Conservation (phyloP, 139 green algal species). For the Zygnema circumcarinatum region DNA sequence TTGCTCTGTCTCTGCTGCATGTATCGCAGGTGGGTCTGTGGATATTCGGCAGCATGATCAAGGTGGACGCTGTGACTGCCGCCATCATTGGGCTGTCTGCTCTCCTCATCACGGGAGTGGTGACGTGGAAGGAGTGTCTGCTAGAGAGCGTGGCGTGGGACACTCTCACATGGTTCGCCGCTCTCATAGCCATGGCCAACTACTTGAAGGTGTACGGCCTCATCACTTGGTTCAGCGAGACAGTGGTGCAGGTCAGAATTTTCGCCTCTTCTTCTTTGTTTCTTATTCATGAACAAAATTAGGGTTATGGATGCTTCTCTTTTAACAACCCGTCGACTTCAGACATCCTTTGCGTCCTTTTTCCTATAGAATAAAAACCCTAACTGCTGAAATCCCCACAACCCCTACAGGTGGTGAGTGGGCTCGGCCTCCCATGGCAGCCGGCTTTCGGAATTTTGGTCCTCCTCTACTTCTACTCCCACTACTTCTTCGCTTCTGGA, state of each 20-base stretch:
- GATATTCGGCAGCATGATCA: conserved; percentile 88
- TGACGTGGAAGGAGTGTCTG: conserved; percentile 84
- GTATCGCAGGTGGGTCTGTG: conserved; percentile 65
- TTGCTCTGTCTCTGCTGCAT: no score
- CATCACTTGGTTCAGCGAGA: conserved; percentile 94
- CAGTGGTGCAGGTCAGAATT: conserved; percentile 63
- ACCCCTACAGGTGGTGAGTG: conserved; percentile 80
- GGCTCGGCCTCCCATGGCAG: conserved; percentile 93
- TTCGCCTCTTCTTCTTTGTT: background rate
- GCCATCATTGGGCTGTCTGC: conserved; percentile 94
- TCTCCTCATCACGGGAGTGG: conserved; percentile 90
- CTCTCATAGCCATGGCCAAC: conserved; percentile 97
- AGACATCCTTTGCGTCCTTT: background rate
- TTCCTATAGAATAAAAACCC: no score
- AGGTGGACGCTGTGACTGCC: conserved; percentile 92
- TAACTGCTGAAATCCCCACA: no score
- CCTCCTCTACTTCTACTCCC: conserved; percentile 98
- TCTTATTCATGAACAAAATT: background rate
- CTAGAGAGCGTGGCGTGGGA: conserved; percentile 86
- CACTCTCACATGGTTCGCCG: conserved; percentile 98
- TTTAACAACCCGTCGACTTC: background rate
- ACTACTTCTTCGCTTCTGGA: conserved; percentile 99
- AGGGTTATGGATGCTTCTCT: no score
- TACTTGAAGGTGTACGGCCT: conserved; percentile 99
- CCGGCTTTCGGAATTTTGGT: conserved; percentile 88